These are phyloP conservation scores for Aureobasidium zeae DNA, from an alignment of 2,329 filamentous ascomycete genomes.

Conservation along the genomic window DNA sequence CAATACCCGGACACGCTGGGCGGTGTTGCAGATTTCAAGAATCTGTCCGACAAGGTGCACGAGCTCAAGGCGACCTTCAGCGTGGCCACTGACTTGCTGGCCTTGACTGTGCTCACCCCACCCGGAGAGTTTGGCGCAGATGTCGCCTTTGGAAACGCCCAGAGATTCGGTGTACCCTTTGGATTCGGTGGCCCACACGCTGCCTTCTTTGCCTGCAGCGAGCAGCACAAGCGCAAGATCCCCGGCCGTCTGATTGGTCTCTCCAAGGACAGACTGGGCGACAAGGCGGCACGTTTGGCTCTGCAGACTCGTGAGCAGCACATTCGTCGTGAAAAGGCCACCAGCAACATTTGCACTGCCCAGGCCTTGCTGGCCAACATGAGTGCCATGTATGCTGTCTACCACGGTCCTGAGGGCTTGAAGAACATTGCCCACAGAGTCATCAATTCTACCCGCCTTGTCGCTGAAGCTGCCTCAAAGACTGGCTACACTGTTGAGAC, in stretches of 20 bases:
- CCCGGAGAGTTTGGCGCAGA: slow-evolving; percentile 93
- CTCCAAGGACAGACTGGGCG: slow-evolving; percentile 80
- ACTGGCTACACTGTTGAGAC: slow-evolving; percentile 46
- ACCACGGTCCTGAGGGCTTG: slow-evolving; percentile 78
- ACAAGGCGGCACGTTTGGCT: slow-evolving; percentile 71
- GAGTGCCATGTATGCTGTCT: slow-evolving; percentile 88
- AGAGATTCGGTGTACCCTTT: slow-evolving; percentile 84
- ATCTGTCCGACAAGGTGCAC: slow-evolving; percentile 68
- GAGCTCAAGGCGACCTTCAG: slow-evolving; percentile 69
- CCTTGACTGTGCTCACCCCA: slow-evolving; percentile 76
- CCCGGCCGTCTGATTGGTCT: slow-evolving; percentile 84
- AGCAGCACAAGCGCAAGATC: slow-evolving; percentile 90
- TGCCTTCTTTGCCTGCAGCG: slow-evolving; percentile 86
- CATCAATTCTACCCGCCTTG: slow-evolving; percentile 47
- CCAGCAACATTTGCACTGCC: slow-evolving; percentile 93
- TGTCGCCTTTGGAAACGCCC: slow-evolving; percentile 86
- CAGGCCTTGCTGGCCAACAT: slow-evolving; percentile 92
- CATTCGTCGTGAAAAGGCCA: slow-evolving; percentile 91
- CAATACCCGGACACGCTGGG: slow-evolving; percentile 91
- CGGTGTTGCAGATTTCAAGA: slow-evolving; percentile 64
- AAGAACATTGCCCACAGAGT: slow-evolving; percentile 74
- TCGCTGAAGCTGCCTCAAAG: slow-evolving; percentile 44
- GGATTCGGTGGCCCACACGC: slow-evolving; percentile 93
- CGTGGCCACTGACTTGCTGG: slow-evolving; percentile 81
- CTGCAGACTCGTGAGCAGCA: slow-evolving; percentile 93